These are phyloP conservation scores for Penicillium sp. DNA, from an alignment of 2,329 filamentous ascomycete species.

Conservation along the genomic window DNA sequence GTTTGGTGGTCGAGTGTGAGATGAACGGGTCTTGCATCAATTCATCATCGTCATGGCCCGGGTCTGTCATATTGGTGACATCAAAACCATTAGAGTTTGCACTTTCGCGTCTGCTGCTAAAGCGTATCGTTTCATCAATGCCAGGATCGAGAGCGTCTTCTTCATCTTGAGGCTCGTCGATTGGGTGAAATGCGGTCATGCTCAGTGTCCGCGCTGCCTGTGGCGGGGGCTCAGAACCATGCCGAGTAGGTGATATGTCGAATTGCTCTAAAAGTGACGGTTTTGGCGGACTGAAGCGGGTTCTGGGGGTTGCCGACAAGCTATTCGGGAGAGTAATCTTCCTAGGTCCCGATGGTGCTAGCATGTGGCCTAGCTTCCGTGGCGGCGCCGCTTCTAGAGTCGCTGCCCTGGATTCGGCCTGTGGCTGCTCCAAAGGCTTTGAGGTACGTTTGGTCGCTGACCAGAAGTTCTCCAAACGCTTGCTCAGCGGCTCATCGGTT, in stretches of 20 bases:
- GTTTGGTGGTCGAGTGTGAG: constrained; percentile 25
- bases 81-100: constrained; percentile 27
- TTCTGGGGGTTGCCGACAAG: constrained; percentile 33
- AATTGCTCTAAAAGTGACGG: constrained; percentile 37
- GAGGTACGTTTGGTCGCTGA: constrained; percentile 28
- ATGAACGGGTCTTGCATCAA: constrained; percentile 31
- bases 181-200: constrained; percentile 15
- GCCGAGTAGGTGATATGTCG: constrained; percentile 35
- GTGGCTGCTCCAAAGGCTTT: constrained; percentile 17
- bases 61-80: constrained; percentile 29
- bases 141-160: constrained; percentile 12
- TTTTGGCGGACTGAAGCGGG: constrained; percentile 38
- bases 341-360: constrained; percentile 22
- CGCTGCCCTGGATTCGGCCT: constrained; percentile 16
- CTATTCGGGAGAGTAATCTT: constrained; percentile 33
- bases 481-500: constrained; percentile 33
- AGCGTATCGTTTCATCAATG: constrained; percentile 21
- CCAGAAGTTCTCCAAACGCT: constrained; percentile 38
- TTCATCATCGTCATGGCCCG: constrained; percentile 27
- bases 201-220: constrained; percentile 21
- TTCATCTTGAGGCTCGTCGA: constrained; percentile 16
- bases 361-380: constrained; percentile 22
- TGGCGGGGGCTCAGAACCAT: constrained; percentile 26
- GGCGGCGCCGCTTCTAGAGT: constrained; percentile 15
- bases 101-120: constrained; percentile 22